phyloP scores from a whole-genome alignment of 2,329 filamentous ascomycete species.

The Aspergillus tamarii region DNA sequence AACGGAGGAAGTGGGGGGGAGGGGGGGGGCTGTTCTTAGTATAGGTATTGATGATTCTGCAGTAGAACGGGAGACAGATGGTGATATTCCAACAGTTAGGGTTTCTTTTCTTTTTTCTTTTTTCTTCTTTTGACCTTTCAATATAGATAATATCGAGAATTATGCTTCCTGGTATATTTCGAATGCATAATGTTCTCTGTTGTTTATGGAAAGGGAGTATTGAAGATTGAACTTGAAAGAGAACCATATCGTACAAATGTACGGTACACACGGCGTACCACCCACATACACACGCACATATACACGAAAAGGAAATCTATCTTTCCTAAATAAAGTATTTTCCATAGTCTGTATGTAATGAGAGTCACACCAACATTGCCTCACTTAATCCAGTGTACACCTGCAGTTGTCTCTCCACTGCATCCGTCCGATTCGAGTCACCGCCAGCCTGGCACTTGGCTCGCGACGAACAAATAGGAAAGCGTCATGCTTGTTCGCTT shows the following conservation, averaged over 20 bases:
- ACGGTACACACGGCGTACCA: neutral
- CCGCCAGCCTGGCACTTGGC: constrained; percentile 20
- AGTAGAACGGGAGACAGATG: neutral
- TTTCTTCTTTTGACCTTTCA: too few relatives aligned
- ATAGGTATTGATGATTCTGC: neutral
- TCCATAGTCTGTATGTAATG: neutral
- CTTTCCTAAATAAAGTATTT: neutral
- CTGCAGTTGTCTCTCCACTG: constrained; percentile 19
- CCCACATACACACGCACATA: neutral
- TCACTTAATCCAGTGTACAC: neutral
- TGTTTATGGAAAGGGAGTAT: neutral
- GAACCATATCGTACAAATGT: neutral
- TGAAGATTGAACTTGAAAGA: too few relatives aligned
- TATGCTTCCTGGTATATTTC: too few relatives aligned
- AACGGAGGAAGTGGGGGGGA: constrained; percentile 1
- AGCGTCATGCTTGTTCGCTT: neutral
- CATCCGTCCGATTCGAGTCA: constrained; percentile 37
- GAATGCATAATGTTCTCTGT: too few relatives aligned
- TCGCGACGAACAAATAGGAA: neutral
- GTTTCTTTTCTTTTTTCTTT: too few relatives aligned
- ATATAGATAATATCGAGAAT: too few relatives aligned
- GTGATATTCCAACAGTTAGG: neutral
- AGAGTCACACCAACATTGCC: constrained; percentile 6
- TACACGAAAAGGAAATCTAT: neutral
- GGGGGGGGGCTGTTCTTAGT: neutral